Conservation (phyloP, 2,329 filamentous ascomycete species). For the Aspergillus fumigatus region DNA sequence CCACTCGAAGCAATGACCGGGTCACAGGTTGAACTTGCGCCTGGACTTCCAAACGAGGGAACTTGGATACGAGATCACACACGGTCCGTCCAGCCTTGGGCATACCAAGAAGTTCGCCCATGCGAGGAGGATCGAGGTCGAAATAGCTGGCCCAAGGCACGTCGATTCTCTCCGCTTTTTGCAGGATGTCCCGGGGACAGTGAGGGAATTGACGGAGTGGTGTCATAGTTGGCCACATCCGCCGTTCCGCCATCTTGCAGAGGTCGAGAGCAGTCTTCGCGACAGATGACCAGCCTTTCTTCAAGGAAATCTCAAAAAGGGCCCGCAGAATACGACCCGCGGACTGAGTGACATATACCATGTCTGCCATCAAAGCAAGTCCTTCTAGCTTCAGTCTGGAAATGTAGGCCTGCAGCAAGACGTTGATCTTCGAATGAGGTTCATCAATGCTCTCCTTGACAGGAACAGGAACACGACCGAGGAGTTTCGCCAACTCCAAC, state of each 20-base stretch:
- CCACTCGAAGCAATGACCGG: slow-evolving; percentile 83
- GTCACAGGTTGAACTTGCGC: slow-evolving; percentile 94
- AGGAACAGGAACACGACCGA: slow-evolving; percentile 86
- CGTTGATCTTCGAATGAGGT: slow-evolving; percentile 96
- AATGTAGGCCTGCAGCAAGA: slow-evolving; percentile 92
- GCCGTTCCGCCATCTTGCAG: slow-evolving; percentile 98
- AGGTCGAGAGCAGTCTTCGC: slow-evolving; percentile 88
- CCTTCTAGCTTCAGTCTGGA: slow-evolving; percentile 91
- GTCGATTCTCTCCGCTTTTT: slow-evolving; percentile 91
- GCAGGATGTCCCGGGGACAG: slow-evolving; percentile 78
- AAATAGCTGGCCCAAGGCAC: slow-evolving; percentile 93
- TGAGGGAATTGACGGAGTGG: slow-evolving; percentile 83
- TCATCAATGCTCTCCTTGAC: slow-evolving; percentile 98
- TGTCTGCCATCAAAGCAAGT: slow-evolving; percentile 92
- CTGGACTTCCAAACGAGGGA: slow-evolving; percentile 86
- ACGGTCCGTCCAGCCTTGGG: slow-evolving; percentile 82
- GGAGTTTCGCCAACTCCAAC: slow-evolving; percentile 85
- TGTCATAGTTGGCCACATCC: slow-evolving; percentile 99
- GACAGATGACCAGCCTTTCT: slow-evolving; percentile 92
- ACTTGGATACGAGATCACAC: slow-evolving; percentile 82
- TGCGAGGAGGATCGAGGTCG: slow-evolving; percentile 89
- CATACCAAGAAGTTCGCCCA: slow-evolving; percentile 90
- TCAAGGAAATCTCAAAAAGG: slow-evolving; percentile 94
- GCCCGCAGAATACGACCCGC: slow-evolving; percentile 92
- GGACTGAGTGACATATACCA: slow-evolving; percentile 98